These are phyloP conservation scores for Lactuca sativa DNA, from an alignment of 129 eudicot species.

Conservation along the genomic window DNA sequence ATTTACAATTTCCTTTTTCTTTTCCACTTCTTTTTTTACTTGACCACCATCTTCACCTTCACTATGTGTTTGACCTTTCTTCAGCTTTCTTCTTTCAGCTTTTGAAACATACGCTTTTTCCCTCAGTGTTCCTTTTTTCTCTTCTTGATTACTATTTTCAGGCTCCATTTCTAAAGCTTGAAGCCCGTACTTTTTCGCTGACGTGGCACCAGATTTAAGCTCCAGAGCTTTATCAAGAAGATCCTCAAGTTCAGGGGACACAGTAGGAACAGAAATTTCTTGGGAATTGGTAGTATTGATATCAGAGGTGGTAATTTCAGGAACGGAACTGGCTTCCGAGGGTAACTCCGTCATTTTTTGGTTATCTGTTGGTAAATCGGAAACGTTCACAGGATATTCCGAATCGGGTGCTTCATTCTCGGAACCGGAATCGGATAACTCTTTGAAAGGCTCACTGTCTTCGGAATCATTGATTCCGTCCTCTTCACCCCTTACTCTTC, in stretches of 20 bases:
- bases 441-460: constrained; percentile 48
- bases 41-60: constrained; percentile 31
- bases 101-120: constrained; percentile 87
- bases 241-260: constrained; percentile 69
- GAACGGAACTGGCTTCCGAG: constrained; percentile 21
- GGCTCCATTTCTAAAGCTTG: constrained; percentile 41
- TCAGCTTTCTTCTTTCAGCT: constrained; percentile 90
- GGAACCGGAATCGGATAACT: constrained; percentile 72
- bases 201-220: constrained; percentile 56
- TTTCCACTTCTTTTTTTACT: constrained; percentile 34
- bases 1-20: constrained; percentile 18
- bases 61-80: constrained; percentile 64
- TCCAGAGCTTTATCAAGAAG: constrained; percentile 87
- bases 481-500: constrained; percentile 96
- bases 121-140: constrained; percentile 42
- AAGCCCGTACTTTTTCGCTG: constrained; percentile 46
- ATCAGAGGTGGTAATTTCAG: constrained; percentile 21
- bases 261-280: constrained; percentile 36
- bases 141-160: constrained; percentile 35
- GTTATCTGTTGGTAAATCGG: constrained; percentile 32
- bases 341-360: constrained; percentile 18
- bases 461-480: constrained; percentile 55
- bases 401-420: constrained; percentile 55
- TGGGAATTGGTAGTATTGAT: constrained; percentile 24
- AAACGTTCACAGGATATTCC: constrained; percentile 23